Evolutionary conservation across 31 red algal species (phyloP).

Genomic region (Porphyra umbilicalis): DNA sequence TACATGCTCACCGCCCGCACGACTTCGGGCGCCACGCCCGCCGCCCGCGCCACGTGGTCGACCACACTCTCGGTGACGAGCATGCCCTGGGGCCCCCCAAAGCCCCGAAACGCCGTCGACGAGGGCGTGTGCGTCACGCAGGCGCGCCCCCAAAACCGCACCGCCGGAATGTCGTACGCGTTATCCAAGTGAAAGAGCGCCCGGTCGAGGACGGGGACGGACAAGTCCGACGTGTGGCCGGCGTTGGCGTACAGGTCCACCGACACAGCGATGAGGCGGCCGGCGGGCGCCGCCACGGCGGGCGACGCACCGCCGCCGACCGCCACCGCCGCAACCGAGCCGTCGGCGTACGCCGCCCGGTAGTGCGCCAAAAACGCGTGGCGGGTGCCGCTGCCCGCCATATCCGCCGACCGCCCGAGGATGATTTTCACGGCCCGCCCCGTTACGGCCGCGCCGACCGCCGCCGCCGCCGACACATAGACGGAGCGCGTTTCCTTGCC

Average conservation of each 20-base stretch:
- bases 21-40: slow-evolving; percentile 13
- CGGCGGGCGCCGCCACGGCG: not conserved
- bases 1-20: slow-evolving; percentile 64
- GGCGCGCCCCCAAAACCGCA: slow-evolving; percentile 33
- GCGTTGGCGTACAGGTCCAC: slow-evolving; percentile 53
- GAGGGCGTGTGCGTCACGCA: slow-evolving; percentile 62
- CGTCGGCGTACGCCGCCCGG: slow-evolving; percentile 21
- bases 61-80: slow-evolving; percentile 65
- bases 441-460: slow-evolving; percentile 56
- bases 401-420: slow-evolving; percentile 68
- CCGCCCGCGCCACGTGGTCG: slow-evolving; percentile 49
- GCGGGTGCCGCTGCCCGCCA: slow-evolving; percentile 65
- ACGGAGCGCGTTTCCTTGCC: slow-evolving; percentile 80
- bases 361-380: slow-evolving; percentile 80
- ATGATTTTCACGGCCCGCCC: slow-evolving; percentile 48
- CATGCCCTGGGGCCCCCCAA: slow-evolving; percentile 92
- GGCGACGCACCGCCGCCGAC: not conserved
- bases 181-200: slow-evolving; percentile 73
- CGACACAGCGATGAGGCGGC: slow-evolving; percentile 27
- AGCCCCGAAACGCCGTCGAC: slow-evolving; percentile 78
- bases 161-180: slow-evolving; percentile 65
- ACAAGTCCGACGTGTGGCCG: slow-evolving; percentile 68
- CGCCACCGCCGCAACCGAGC: not conserved
- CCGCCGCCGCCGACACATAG: slow-evolving; percentile 52
- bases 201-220: slow-evolving; percentile 66